phyloP scores from a whole-genome alignment of 805 yeast genomes.

The Pichia ethanolica region DNA sequence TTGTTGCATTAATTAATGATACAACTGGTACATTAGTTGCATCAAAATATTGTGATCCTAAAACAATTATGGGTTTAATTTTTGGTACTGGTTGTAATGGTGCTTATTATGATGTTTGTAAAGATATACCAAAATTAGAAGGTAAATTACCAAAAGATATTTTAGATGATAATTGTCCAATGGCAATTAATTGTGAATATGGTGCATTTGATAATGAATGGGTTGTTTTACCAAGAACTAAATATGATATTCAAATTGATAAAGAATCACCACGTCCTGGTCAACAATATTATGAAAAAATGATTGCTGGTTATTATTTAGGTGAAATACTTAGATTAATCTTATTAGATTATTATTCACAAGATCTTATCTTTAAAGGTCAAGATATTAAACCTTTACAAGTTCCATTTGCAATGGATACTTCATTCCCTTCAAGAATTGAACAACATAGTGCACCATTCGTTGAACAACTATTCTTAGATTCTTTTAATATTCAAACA shows the following conservation, averaged over 20 bases:
- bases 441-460: slow-evolving; percentile 84
- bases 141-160: slow-evolving; percentile 64
- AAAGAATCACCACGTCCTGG: slow-evolving; percentile 89
- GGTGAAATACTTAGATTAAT: slow-evolving; percentile 87
- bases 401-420: slow-evolving; percentile 69
- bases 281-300: slow-evolving; percentile 92
- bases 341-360: slow-evolving; percentile 60
- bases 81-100: slow-evolving; percentile 98
- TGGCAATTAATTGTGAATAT: slow-evolving; percentile 98
- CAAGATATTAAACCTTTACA: slow-evolving; percentile 62
- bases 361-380: slow-evolving; percentile 57
- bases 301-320: slow-evolving; percentile 94
- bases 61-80: slow-evolving; percentile 88
- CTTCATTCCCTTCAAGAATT: slow-evolving; percentile 78
- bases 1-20: slow-evolving; percentile 91
- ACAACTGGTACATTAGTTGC: slow-evolving; percentile 97
- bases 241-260: slow-evolving; percentile 77
- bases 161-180: slow-evolving; percentile 46
- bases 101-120: slow-evolving; percentile 78
- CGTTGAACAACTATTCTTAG: slow-evolving; percentile 58
- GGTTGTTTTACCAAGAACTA: slow-evolving; percentile 75
- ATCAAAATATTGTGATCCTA: slow-evolving; percentile 83
- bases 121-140: slow-evolving; percentile 71
- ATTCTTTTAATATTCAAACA: slow-evolving; percentile 53
- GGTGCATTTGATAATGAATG: slow-evolving; percentile 97